These are phyloP conservation scores for Knufia petricola DNA, from an alignment of 2,329 filamentous ascomycete genomes.

Conservation along the genomic window DNA sequence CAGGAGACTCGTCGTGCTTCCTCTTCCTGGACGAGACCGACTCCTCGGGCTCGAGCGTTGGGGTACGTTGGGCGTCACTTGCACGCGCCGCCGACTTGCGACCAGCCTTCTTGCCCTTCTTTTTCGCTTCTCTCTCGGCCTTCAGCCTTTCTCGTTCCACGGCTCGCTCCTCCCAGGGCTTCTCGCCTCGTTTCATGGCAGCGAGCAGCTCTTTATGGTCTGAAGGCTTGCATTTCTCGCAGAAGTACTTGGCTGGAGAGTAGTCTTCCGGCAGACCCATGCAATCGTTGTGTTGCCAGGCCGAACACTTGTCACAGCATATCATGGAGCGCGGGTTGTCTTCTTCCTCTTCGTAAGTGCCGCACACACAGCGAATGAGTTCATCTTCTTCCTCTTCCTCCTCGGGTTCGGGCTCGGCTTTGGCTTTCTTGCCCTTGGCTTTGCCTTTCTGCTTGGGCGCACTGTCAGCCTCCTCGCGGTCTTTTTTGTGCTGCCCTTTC, in stretches of 20 bases:
- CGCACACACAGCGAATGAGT: conserved; percentile 9
- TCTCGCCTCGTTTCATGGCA: conserved; percentile 69
- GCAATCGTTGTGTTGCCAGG: conserved; percentile 97
- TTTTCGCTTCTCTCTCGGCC: conserved; percentile 47
- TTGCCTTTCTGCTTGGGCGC: conserved; percentile 38
- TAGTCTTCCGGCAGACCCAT: conserved; percentile 74
- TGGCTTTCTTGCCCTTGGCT: conserved; percentile 38
- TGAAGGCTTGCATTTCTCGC: conserved; percentile 77
- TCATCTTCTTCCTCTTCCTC: conserved; percentile 5
- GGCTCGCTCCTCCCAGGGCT: conserved; percentile 69
- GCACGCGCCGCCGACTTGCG: conserved; percentile 55
- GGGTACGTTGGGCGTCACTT: conserved; percentile 50
- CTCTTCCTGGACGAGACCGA: conserved; percentile 31
- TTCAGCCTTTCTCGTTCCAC: conserved; percentile 54
- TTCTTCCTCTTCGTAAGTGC: conserved; percentile 73
- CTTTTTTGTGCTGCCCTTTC: conserved; percentile 90
- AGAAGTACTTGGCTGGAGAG: conserved; percentile 77
- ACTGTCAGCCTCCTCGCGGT: conserved; percentile 63
- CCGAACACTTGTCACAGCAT: conserved; percentile 81
- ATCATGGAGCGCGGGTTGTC: conserved; percentile 89
- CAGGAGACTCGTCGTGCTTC: conserved; percentile 34
- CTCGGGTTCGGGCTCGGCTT: conserved; percentile 24
- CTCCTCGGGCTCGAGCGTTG: conserved; percentile 31
- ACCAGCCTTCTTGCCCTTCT: conserved; percentile 45
- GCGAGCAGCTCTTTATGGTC: conserved; percentile 73